A percentile compares a stretch with the other conserved stretches of the same genome.
phyloP scores from a whole-genome alignment of 2,329 filamentous ascomycete genomes.

The Fusarium graminum region DNA sequence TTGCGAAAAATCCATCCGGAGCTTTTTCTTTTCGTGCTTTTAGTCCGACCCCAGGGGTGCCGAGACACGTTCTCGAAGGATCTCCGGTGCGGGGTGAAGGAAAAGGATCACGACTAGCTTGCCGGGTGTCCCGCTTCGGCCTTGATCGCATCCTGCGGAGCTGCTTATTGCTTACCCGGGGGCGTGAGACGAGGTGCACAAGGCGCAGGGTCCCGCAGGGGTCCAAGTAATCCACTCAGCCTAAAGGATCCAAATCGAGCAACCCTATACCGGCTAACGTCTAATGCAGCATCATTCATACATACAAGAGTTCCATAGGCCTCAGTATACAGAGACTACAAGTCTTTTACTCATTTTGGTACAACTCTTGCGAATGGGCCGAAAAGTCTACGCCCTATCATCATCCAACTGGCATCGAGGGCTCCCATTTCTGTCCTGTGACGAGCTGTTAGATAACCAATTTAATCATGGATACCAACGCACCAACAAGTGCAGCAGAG shows the following conservation, averaged over 20 bases:
- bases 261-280: constrained; percentile 8
- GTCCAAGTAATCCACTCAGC: constrained; percentile 10
- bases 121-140: constrained; percentile 1
- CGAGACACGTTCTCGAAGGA: constrained; percentile 3
- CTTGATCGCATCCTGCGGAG: neutral
- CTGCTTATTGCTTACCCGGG: constrained; percentile 2
- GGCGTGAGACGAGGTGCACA: constrained; percentile 3
- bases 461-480: constrained; percentile 2
- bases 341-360: constrained; percentile 6
- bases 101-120: constrained; percentile 1
- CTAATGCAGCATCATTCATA: constrained; percentile 2
- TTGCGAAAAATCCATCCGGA: constrained; percentile 6
- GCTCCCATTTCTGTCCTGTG: constrained; percentile 8
- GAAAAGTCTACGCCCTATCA: constrained; percentile 5
- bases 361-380: constrained; percentile 1
- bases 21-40: neutral
- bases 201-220: constrained; percentile 5
- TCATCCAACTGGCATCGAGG: constrained; percentile 1
- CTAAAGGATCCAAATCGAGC: constrained; percentile 5
- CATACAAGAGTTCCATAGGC: constrained; percentile 5
- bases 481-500: constrained; percentile 7
- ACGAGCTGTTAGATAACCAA: constrained; percentile 10
- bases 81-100: constrained; percentile 5
- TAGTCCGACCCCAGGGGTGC: constrained; percentile 3
- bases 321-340: constrained; percentile 8